Conservation (phyloP, 2,329 filamentous ascomycete genomes). For the Calonectria honghensis region DNA sequence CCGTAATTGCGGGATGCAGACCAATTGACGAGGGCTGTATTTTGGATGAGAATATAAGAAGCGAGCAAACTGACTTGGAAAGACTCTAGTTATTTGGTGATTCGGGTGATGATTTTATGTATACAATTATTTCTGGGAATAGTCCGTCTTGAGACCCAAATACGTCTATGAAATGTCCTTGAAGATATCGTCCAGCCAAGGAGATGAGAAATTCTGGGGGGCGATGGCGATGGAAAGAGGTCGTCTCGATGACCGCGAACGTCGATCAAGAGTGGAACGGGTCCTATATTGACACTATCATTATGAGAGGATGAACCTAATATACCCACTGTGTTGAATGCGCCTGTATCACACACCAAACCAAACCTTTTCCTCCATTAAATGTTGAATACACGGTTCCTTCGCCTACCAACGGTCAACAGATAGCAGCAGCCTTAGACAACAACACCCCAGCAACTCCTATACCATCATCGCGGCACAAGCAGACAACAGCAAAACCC, state of each 20-base stretch:
- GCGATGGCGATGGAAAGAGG: background rate
- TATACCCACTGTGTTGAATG: slow-evolving; percentile 32
- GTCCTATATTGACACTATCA: slow-evolving; percentile 23
- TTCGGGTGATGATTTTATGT: background rate
- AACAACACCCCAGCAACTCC: slow-evolving; percentile 21
- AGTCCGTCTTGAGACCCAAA: background rate
- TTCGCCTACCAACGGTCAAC: slow-evolving; percentile 20
- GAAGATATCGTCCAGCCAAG: background rate
- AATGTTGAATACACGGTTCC: slow-evolving; percentile 19
- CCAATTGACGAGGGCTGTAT: background rate
- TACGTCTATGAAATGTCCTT: background rate
- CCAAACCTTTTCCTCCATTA: background rate
- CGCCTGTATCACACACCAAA: slow-evolving; percentile 21
- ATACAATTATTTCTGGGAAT: background rate
- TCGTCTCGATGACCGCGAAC: background rate
- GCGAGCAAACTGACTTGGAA: background rate
- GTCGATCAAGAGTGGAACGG: slow-evolving; percentile 6
- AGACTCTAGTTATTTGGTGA: background rate
- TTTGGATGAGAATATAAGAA: too few relatives aligned
- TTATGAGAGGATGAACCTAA: slow-evolving; percentile 29
- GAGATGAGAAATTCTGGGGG: background rate
- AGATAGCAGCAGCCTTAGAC: background rate
- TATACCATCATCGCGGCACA: slow-evolving; percentile 33
- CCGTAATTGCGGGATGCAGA: background rate
- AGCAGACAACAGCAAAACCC: slow-evolving; percentile 31